Conservation (phyloP, 768 basidiomycete genomes). For the Melanogaster broomeanus region DNA sequence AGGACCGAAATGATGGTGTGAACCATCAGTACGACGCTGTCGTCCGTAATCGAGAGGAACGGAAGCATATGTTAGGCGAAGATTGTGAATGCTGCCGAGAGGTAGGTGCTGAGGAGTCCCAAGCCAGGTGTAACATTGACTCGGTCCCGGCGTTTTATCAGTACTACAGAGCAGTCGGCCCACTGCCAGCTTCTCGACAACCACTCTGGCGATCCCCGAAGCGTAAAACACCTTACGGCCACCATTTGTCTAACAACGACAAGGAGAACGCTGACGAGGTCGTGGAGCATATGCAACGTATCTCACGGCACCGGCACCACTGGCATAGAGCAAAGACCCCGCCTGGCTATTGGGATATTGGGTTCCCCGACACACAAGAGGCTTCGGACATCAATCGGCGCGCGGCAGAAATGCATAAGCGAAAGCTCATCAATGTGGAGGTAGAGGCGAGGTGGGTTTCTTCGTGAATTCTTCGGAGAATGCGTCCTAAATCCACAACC, state of each 20-base stretch:
- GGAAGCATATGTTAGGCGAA: slow-evolving; percentile 67
- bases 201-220: slow-evolving; percentile 76
- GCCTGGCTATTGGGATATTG: slow-evolving; percentile 88
- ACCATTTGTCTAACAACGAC: slow-evolving; percentile 5
- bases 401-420: slow-evolving; percentile 71
- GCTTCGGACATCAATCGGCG: slow-evolving; percentile 70
- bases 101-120: slow-evolving; percentile 41
- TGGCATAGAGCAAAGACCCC: slow-evolving; percentile 77
- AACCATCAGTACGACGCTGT: slow-evolving; percentile 76
- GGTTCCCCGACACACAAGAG: slow-evolving; percentile 87
- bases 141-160: slow-evolving; percentile 27
- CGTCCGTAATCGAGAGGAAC: slow-evolving; percentile 62
- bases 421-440: slow-evolving; percentile 61
- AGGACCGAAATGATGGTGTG: slow-evolving; percentile 62
- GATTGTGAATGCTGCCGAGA: slow-evolving; percentile 85
- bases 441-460: slow-evolving; percentile 55
- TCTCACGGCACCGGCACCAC: slow-evolving; percentile 71
- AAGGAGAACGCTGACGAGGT: slow-evolving; percentile 37
- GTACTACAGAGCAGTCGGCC: slow-evolving; percentile 81
- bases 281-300: slow-evolving; percentile 62
- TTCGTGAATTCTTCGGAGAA: neutral
- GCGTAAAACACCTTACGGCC: slow-evolving; percentile 15
- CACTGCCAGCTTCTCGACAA: slow-evolving; percentile 66
- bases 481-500: neutral
- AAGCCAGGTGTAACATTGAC: neutral